Evolutionary conservation across 129 eudicot genomes (phyloP), one percentile per base, ranked within the genome.

Genomic region (Lactuca sativa): DNA sequence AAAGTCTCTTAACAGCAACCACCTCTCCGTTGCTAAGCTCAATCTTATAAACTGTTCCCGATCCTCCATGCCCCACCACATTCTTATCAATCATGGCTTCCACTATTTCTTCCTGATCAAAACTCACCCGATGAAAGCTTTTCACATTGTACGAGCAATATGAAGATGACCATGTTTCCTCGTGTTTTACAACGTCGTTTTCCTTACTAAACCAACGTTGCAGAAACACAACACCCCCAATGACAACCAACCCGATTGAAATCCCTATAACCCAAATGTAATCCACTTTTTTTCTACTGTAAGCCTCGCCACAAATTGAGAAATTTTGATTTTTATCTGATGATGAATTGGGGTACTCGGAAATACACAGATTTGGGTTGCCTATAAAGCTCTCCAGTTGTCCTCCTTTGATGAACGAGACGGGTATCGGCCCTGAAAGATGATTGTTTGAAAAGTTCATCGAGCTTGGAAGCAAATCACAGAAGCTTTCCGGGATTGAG

Each of bases 381-480:
- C 90, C 89, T 15, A 77, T 69, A 52, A 92, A 92, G 64, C 98
- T 86, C 67, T 86, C 96, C 36, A 84, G 53, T 62, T 78, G 73
- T 5, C 98, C 95, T 33, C 82, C 96, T 59, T 81, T 76, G 53
- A 90, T 56, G 34, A 89, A 85, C 0, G 88, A 68, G 25, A 66
- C 64, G 6, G 98, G 98, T 7, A 92, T 89, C 3, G 92, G 95
- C n/a, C 98, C 98, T 12, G 87, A 86, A 63, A 92, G 96, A 11
- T 44, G 81, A 76, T 92, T 92, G 66, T 81, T 67, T 14, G 98
- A 84, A 59, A 92, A 86, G 86, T 92, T 92, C 78, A 92, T 76
- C 0, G 95, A 92, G 62, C 86, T 92, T 36, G 98, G 96, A 38
- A 89, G 83, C 82, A 92, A 59, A 53, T 79, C 75, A 75, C 79